phyloP scores from a whole-genome alignment of 2,329 filamentous ascomycete genomes.

The Cordyceps cicadae region DNA sequence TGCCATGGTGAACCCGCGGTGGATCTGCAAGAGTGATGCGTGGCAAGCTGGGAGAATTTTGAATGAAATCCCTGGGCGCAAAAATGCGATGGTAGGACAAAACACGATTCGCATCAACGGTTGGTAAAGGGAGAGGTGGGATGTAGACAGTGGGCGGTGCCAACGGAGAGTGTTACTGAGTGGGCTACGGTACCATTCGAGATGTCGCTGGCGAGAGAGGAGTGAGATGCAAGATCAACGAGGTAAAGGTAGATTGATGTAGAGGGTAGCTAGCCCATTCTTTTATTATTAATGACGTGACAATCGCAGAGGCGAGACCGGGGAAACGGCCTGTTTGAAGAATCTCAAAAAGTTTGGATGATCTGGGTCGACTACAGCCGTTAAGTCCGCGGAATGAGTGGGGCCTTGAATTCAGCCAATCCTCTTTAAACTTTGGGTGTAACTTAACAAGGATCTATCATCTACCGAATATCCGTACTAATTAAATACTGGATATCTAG shows the following conservation, averaged over 20 bases:
- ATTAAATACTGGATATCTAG: too few species aligned
- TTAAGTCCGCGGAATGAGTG: slow-evolving; percentile 8
- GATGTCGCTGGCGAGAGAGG: not conserved
- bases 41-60: not conserved
- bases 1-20: slow-evolving; percentile 11
- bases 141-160: not conserved
- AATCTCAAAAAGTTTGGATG: slow-evolving; percentile 1
- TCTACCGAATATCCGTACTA: too few species aligned
- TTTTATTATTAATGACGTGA: slow-evolving; percentile 6
- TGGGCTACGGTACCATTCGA: not conserved
- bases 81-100: not conserved
- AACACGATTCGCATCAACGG: not conserved
- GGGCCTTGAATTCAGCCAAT: not conserved
- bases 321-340: not conserved
- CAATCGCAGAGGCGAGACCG: not conserved
- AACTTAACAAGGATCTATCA: too few species aligned
- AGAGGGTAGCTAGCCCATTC: not conserved
- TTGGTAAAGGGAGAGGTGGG: too few species aligned
- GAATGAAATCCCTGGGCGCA: not conserved
- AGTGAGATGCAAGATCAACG: not conserved
- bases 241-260: not conserved
- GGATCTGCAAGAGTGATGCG: not conserved
- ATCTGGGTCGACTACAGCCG: not conserved
- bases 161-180: not conserved
- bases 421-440: not conserved